These are phyloP conservation scores for Purpureocillium lavendulum DNA, from an alignment of 2,329 filamentous ascomycete species.

Conservation along the genomic window DNA sequence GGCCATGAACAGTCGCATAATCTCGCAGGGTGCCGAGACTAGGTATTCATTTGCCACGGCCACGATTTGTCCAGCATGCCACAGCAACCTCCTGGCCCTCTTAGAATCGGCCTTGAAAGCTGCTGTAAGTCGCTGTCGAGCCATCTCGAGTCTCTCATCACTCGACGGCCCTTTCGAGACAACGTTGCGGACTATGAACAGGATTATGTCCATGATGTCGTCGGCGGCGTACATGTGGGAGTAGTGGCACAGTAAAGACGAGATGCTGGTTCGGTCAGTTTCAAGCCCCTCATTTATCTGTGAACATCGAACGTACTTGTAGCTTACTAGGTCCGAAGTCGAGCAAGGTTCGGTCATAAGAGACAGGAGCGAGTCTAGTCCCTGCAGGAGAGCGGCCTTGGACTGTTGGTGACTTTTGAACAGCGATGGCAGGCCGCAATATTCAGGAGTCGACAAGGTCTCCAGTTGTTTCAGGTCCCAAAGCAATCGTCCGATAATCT, in stretches of 20 bases:
- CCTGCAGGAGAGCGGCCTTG: constrained; percentile 11
- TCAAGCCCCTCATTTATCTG: no score
- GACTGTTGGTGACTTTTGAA: constrained; percentile 14
- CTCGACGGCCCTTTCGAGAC: constrained; percentile 8
- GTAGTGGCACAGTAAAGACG: constrained; percentile 18
- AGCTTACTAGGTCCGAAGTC: constrained; percentile 17
- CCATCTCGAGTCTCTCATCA: constrained; percentile 12
- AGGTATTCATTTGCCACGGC: constrained; percentile 18
- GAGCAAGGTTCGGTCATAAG: constrained; percentile 14
- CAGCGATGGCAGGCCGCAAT: constrained; percentile 16
- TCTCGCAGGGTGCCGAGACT: constrained; percentile 20
- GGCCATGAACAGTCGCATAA: constrained; percentile 22
- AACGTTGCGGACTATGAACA: constrained; percentile 19
- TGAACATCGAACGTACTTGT: constrained; percentile 15
- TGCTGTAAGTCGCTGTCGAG: constrained; percentile 13
- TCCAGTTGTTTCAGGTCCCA: constrained; percentile 21
- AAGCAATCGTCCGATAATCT: constrained; percentile 20
- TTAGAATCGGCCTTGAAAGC: constrained; percentile 12
- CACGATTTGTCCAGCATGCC: constrained; percentile 21
- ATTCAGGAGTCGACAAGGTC: constrained; percentile 14
- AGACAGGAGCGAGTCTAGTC: constrained; percentile 11
- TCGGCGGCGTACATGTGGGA: constrained; percentile 17
- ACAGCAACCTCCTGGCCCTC: constrained; percentile 14
- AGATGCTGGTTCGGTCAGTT: constrained; percentile 13
- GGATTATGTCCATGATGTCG: constrained; percentile 18